Percentiles rank a stretch among this genome's conserved stretches.
Conservation (phyloP, 441 rosid species). For the Adansonia rubrostipa region DNA sequence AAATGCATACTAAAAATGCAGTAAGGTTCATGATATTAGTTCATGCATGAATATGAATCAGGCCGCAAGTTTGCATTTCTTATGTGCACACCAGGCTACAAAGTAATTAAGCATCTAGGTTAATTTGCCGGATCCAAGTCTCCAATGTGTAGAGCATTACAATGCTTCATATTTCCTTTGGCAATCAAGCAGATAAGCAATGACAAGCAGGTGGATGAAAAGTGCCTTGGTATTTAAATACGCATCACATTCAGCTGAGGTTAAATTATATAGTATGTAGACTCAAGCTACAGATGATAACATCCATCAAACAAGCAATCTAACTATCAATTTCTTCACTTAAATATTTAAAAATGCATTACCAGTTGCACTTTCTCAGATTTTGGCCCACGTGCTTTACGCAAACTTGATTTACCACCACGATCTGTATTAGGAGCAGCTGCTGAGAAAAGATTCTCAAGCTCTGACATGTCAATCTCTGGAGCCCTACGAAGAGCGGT, state of each 20-base stretch:
- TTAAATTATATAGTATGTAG: not conserved
- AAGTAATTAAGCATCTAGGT: not conserved
- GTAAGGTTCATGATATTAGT: slow-evolving; percentile 14
- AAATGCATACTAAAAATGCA: not conserved
- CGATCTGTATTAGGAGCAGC: slow-evolving; percentile 59
- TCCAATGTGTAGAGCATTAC: not conserved
- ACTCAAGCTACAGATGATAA: not conserved
- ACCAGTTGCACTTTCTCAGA: slow-evolving; percentile 96
- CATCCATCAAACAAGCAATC: not conserved
- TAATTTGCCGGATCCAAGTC: not conserved
- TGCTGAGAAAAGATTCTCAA: slow-evolving; percentile 88
- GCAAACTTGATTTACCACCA: slow-evolving; percentile 46
- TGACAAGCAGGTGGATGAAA: not conserved
- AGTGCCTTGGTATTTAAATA: slow-evolving; percentile 12
- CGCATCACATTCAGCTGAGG: not conserved
- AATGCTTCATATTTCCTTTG: not conserved
- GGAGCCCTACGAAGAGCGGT: slow-evolving; percentile 63
- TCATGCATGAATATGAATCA: not conserved
- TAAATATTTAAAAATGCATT: slow-evolving; percentile 26
- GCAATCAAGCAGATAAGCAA: slow-evolving; percentile 1
- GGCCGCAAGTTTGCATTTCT: slow-evolving; percentile 5
- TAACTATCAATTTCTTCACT: not conserved
- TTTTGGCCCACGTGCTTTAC: slow-evolving; percentile 59
- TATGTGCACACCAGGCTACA: not conserved
- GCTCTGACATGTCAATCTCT: slow-evolving; percentile 92